Evolutionary conservation across 805 yeast genomes (phyloP), one percentile per base, ranked within the genome.

Genomic region (Saccharomycopsis synnaedendra): DNA sequence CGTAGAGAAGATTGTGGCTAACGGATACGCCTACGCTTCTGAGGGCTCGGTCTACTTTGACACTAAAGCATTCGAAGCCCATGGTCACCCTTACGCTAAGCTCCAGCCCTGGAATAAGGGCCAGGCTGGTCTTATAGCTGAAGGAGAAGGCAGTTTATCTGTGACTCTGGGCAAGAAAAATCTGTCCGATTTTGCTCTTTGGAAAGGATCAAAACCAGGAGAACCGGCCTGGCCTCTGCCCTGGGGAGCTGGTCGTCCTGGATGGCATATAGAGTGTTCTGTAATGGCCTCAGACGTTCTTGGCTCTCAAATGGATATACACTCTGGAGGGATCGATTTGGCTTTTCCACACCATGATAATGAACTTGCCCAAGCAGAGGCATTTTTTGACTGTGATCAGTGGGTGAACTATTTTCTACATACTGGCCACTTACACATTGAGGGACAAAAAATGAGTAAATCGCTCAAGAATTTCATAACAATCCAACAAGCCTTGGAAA

Each of bases 341-440:
- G 96, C 97, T 27, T 93, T 93, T 70, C 99, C 99, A 3, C 99
- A 93, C 64, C 99, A 93, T 66, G 99, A 93, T 65, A 93, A 93
- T 60, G 99, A 93, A 68, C 71, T 93, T 54, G 99, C 99, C 1
- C 99, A 93, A 70, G 75, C 89, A 31, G 99, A 93, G 64, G 97
- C 97, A 5, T 82, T 80, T 63, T 90, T 72, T 63, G 88, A 85
- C 60, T 81, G 85, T 64, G 67, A 77, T 44, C 98, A 93, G 67
- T 93, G 99, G 99, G 86, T 93, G 47, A 90, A 93, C 65, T 93
- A 93, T 63, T 93, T 93, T 67, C 65, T 93, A 64, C 99, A 93
- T 64, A 87, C 95, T 39, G 99, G 99, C 39, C 99, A 93, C 66
- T 74, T 93, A 59, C 98, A 93, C 63, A 93, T 93, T 56, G 97